Base-by-base conservation (phyloP, 2,329 filamentous ascomycete species). In the Chaetomium sp. region DNA sequence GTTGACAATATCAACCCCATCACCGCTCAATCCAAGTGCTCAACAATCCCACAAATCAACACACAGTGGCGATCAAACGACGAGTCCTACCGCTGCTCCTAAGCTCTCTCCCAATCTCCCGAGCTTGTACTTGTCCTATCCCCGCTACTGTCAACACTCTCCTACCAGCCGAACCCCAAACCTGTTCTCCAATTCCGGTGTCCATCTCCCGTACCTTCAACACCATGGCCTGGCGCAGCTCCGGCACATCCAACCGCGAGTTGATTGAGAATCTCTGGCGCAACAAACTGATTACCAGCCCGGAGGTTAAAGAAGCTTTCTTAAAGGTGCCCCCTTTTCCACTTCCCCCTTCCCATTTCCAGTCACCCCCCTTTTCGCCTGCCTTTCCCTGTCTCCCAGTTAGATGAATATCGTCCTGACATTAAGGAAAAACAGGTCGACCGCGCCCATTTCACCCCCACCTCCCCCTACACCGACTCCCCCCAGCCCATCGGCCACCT, bases 151-250 rank as follows among this genome's bases (percentile, higher is more conserved):
- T 27, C 19, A 27, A 27, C 19, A 27, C 19, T 27, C 3, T 27
- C 19, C 19, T 2, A 27, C 19, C 19, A 3, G 19, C 19, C 2
- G 19, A 27, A 8, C 12, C 27, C 12, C 19, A 57, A 32, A 53
- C 35, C 9, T 38, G 19, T 8, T 3, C 40, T 2, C n/a, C 34
- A 11, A 34, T 34, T 14, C 27, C 12, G 3, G 5, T n/a, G 5
- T 27, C 19, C 19, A 27, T 27, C 19, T 10, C 6, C 11, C 45
- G 27, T 37, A 6, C 14, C 27, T 33, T 32, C 64, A 70, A 57
- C 57, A 32, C 40, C 36, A 97, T 99, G 94, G 91, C 92, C 57
- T 99, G 94, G 94, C 82, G 84, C 62, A 90, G 88, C 70, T 88
- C 86, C 6, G 92, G 90, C 58, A 73, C 74, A 4, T 82, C 84